Evolutionary conservation across 176 grass and related monocot species (phyloP).

Genomic region (Oryza glumipatula): DNA sequence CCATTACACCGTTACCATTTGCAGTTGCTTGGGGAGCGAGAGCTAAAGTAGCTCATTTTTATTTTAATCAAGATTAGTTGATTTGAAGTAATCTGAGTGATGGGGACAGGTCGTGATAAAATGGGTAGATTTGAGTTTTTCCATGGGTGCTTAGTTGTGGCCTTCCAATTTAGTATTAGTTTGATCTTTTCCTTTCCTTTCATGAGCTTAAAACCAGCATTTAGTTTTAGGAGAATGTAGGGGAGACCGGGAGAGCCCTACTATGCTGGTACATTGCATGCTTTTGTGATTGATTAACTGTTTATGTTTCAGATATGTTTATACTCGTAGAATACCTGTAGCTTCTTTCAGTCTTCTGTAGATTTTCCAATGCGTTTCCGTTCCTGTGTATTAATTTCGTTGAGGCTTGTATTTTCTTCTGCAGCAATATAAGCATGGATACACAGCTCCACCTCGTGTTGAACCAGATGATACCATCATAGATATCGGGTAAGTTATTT

Average conservation of each 20-base stretch:
- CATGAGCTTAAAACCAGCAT: neutral
- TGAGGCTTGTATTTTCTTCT: slow-evolving; percentile 12
- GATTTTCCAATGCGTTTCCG: neutral
- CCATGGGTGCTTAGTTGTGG: neutral
- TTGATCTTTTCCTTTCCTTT: neutral
- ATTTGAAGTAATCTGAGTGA: neutral
- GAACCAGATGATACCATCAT: slow-evolving; percentile 81
- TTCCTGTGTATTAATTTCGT: slow-evolving; percentile 32
- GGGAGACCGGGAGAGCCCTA: neutral
- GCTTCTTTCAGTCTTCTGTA: neutral
- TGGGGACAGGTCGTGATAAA: neutral
- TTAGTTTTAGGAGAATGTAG: neutral
- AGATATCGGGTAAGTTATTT: slow-evolving; percentile 71
- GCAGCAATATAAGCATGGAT: slow-evolving; percentile 88
- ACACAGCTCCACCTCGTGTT: slow-evolving; percentile 65
- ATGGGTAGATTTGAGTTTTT: neutral
- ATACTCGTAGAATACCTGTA: neutral
- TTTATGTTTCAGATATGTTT: slow-evolving; percentile 1
- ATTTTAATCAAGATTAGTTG: neutral
- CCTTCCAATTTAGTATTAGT: neutral
- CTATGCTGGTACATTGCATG: neutral
- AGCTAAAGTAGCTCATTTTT: neutral
- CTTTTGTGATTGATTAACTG: neutral
- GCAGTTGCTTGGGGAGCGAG: neutral
- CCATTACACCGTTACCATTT: neutral